These are phyloP conservation scores for Spatholobus suberectus DNA, from an alignment of 306 rosid genomes.

Conservation along the genomic window DNA sequence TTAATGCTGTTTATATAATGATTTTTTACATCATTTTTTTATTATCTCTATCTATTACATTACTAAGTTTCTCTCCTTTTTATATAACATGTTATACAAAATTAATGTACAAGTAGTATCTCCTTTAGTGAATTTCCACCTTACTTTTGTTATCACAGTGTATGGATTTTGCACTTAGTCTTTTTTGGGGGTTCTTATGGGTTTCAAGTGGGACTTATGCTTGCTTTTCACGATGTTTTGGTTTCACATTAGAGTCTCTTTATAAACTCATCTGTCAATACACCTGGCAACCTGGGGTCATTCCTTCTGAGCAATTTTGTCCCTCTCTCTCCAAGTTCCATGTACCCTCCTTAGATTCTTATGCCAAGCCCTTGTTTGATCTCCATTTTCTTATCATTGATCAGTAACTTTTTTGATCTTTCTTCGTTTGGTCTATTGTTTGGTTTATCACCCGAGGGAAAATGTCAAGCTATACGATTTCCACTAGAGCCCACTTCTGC, in stretches of 20 bases:
- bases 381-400: constrained; percentile 20
- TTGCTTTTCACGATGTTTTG: constrained; percentile 36
- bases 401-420: constrained; percentile 38
- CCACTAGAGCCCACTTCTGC: constrained; percentile 47
- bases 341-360: constrained; percentile 46
- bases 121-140: constrained; percentile 51
- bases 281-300: constrained; percentile 60
- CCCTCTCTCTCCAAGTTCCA: constrained; percentile 43
- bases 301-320: constrained; percentile 49
- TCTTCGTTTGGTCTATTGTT: constrained; percentile 11
- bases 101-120: neutral
- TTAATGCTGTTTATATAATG: neutral
- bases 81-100: neutral
- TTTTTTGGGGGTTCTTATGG: constrained; percentile 14
- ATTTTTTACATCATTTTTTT: neutral
- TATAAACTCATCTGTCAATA: constrained; percentile 36
- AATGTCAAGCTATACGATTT: constrained; percentile 31
- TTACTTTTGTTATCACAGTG: constrained; percentile 65
- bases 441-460: constrained; percentile 27
- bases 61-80: neutral
- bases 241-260: constrained; percentile 26
- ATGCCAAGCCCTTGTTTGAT: constrained; percentile 1
- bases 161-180: constrained; percentile 35
- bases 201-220: constrained; percentile 27
- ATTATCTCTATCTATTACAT: neutral